Evolutionary conservation across 352 stramenopile genomes (phyloP).

Genomic region (Phytophthora citrophthora): DNA sequence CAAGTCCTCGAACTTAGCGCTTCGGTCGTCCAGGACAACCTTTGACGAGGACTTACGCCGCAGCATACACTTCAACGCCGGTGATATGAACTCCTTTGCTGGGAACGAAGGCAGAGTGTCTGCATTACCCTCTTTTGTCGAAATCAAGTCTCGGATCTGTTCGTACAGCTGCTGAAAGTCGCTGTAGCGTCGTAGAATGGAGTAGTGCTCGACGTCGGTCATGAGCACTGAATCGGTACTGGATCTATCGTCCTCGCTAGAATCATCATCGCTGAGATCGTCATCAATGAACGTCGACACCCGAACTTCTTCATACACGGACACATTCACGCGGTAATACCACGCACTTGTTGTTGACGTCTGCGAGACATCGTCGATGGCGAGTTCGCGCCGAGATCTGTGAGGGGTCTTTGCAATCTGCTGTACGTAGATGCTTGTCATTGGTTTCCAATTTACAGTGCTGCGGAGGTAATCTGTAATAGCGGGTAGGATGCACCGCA

Average conservation of each 20-base stretch:
- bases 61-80: conserved; percentile 46
- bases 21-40: conserved; percentile 52
- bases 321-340: conserved; percentile 74
- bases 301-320: conserved; percentile 23
- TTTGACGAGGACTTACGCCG: conserved; percentile 45
- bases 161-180: conserved; percentile 65
- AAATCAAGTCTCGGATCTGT: conserved; percentile 32
- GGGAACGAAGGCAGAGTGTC: conserved; percentile 48
- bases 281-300: conserved; percentile 24
- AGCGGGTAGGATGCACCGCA: not conserved
- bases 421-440: conserved; percentile 9
- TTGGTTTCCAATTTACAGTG: not conserved
- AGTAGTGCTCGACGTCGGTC: conserved; percentile 54
- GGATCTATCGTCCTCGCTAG: conserved; percentile 25
- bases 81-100: conserved; percentile 57
- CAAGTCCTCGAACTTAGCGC: conserved; percentile 54
- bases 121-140: not conserved
- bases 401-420: conserved; percentile 4
- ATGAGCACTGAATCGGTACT: conserved; percentile 6
- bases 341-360: conserved; percentile 46
- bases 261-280: conserved; percentile 12
- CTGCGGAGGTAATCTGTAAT: not conserved
- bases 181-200: conserved; percentile 63
- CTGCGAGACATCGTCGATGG: conserved; percentile 55
- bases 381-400: conserved; percentile 33